These are phyloP conservation scores for Flaveria trinervia DNA, from an alignment of 129 eudicot genomes.

Conservation along the genomic window DNA sequence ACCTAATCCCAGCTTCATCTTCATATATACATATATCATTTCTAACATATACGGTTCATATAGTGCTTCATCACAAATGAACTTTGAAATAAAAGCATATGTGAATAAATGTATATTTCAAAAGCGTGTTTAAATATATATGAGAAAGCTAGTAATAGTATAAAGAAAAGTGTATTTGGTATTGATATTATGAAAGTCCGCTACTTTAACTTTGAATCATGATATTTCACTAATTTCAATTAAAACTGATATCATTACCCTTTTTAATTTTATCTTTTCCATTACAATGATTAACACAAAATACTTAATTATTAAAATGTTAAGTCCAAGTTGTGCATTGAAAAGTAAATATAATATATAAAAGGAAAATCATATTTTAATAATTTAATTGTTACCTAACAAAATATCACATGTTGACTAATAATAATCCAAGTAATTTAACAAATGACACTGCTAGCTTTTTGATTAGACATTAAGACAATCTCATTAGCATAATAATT, in stretches of 20 bases:
- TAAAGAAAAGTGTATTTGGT: neutral
- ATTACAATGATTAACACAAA: slow-evolving; percentile 10
- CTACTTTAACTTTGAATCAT: neutral
- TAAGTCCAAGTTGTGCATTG: slow-evolving; percentile 1
- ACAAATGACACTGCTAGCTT: no score
- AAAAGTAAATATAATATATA: neutral
- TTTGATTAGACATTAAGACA: no score
- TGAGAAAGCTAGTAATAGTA: neutral
- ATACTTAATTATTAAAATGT: neutral
- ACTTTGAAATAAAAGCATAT: neutral
- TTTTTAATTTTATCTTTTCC: slow-evolving; percentile 12
- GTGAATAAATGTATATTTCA: neutral
- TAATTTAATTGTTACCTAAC: no score
- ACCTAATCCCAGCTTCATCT: no score
- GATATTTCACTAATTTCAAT: neutral
- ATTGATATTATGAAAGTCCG: neutral
- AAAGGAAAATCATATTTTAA: no score
- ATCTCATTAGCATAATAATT: no score
- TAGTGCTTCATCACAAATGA: neutral
- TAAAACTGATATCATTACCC: neutral
- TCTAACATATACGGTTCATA: neutral
- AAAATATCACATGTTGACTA: no score
- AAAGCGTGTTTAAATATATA: neutral
- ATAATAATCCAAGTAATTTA: no score
- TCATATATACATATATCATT: no score